Base-by-base conservation (phyloP, 108 stramenopile genomes). In the Nannochloropsis gaditana region DNA sequence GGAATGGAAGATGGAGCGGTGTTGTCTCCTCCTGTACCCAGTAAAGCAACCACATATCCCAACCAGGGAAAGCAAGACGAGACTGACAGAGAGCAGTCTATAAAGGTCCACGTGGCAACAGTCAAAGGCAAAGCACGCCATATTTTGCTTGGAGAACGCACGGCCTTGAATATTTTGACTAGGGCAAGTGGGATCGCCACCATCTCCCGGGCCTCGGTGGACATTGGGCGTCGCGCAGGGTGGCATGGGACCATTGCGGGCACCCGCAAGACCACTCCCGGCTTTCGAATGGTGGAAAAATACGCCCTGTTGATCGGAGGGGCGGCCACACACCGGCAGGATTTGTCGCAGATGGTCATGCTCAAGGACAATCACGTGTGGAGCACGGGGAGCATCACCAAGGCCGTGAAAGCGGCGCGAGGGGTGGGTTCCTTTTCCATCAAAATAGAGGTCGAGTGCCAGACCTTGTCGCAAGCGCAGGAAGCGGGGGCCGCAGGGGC, bases 281-380 rank as follows among this genome's bases (percentile, higher is more conserved):
- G 99, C 79, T 99, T 99, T 82, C 92, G 97, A 0, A 86, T 96
- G 2, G 97, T 99, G 21, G 99, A 99, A 91, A 99, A 99, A 90
- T 99, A 99, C 86, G 99, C 96, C 21, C 83, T 99, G 21, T 81
- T 99, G 41, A 96, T 99, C 9, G 98, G 97, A 21, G 99, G 98
- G 21, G 95, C 93, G 11, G 95, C 95, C 15, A 98, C 97, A 15
- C 97, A 98, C 87, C 92, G 98, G 42, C 85, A 96, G 59, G 96
- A 97, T 92, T 84, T 99, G 73, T 94, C 94, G 85, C 99, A 99
- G 88, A 99, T 99, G 99, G 96, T 97, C 43, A 99, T 99, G 99
- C 90, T 99, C 45, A 99, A 99, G 84, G 88, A 88, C 82, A 88
- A 88, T 44, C 88, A 88, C 44, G 86, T 99, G 80, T 97, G 96